Evolutionary conservation across 805 yeast species (phyloP).

Genomic region (Candida sithepensis): DNA sequence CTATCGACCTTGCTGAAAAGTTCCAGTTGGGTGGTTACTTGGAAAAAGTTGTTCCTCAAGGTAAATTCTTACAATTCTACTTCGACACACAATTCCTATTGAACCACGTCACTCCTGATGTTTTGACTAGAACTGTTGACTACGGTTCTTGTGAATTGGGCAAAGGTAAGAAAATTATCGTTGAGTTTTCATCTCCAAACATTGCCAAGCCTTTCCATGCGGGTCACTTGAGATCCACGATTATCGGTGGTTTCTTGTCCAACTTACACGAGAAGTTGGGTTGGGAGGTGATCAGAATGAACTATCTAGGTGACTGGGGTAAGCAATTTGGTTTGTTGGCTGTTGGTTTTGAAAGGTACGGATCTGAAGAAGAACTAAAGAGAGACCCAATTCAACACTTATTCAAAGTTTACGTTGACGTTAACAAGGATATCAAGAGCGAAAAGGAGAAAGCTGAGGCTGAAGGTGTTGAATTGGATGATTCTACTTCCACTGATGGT

Average conservation of each 20-base stretch:
- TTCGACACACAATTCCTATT: conserved; percentile 65
- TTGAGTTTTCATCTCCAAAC: conserved; percentile 97
- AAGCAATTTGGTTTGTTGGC: conserved; percentile 97
- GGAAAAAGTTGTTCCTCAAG: conserved; percentile 72
- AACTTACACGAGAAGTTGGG: conserved; percentile 89
- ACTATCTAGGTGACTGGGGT: conserved; percentile 99
- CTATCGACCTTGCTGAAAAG: conserved; percentile 70
- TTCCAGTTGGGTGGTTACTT: conserved; percentile 74
- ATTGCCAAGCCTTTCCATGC: conserved; percentile 99
- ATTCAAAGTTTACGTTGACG: conserved; percentile 86
- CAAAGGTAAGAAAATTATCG: conserved; percentile 60
- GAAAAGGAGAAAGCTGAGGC: conserved; percentile 54
- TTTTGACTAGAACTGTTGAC: conserved; percentile 52
- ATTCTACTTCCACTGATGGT: conserved; percentile 58
- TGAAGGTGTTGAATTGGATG: conserved; percentile 48
- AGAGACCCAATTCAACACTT: conserved; percentile 89
- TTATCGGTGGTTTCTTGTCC: conserved; percentile 92
- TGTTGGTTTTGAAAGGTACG: conserved; percentile 85
- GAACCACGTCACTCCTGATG: conserved; percentile 65
- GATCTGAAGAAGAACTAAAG: conserved; percentile 66
- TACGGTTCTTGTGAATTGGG: conserved; percentile 81
- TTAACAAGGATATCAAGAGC: conserved; percentile 70
- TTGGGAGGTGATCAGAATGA: conserved; percentile 88
- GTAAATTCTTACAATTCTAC: conserved; percentile 88
- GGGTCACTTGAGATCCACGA: conserved; percentile 96